Conservation (phyloP, 805 yeast species). For the Metschnikowia corniflorae region DNA sequence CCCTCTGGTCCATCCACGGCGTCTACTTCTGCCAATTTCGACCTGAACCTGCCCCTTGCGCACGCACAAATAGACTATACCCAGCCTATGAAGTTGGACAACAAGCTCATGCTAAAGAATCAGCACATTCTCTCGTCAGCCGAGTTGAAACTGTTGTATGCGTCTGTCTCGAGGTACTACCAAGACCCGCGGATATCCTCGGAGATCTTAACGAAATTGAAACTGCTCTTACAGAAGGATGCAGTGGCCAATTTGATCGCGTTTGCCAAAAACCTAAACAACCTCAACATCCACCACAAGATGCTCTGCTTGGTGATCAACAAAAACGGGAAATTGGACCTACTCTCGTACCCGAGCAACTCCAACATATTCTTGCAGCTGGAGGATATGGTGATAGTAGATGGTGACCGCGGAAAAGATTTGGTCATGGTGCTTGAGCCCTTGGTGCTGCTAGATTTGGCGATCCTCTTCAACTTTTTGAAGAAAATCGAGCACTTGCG, state of each 20-base stretch:
- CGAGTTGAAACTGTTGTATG: constrained; percentile 48
- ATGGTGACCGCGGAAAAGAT: constrained; percentile 84
- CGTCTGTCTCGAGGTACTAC: constrained; percentile 53
- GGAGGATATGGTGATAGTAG: constrained; percentile 70
- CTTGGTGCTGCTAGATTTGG: constrained; percentile 55
- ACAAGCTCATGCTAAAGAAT: constrained; percentile 57
- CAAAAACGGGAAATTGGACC: constrained; percentile 66
- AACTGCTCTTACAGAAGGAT: constrained; percentile 25
- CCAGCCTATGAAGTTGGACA: constrained; percentile 46
- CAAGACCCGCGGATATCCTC: constrained; percentile 29
- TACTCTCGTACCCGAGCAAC: constrained; percentile 61
- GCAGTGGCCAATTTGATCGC: constrained; percentile 30
- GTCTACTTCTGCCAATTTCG: background rate
- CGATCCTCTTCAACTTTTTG: constrained; percentile 67
- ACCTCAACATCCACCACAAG: constrained; percentile 39
- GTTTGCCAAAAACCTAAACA: constrained; percentile 39
- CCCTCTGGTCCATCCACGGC: background rate
- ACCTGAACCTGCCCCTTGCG: background rate
- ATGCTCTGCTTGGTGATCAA: constrained; percentile 48
- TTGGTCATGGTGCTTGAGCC: constrained; percentile 71
- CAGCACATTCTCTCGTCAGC: constrained; percentile 58
- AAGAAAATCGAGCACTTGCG: constrained; percentile 69
- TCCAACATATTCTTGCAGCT: constrained; percentile 56
- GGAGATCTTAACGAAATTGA: constrained; percentile 26
- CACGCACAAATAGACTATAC: background rate